These are phyloP conservation scores for Ophiostoma perfectum DNA, from an alignment of 2,329 filamentous ascomycete genomes.

Conservation along the genomic window DNA sequence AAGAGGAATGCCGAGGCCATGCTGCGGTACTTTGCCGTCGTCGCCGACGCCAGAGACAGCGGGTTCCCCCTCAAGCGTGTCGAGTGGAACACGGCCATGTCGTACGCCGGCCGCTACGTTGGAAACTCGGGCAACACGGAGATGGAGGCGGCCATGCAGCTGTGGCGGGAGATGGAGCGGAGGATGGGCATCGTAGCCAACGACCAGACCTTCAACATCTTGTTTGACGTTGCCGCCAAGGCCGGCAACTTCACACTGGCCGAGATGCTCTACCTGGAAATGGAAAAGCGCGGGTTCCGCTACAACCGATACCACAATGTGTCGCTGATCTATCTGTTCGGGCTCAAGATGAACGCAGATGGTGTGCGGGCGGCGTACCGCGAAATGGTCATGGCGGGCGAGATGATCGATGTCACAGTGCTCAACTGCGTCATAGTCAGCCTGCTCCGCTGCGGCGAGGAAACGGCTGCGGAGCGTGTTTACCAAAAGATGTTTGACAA, in stretches of 20 bases:
- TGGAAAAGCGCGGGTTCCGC: conserved; percentile 60
- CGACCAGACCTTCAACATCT: conserved; percentile 83
- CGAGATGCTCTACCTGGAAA: conserved; percentile 78
- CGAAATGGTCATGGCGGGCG: conserved; percentile 75
- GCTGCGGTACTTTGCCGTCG: conserved; percentile 74
- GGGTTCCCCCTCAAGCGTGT: conserved; percentile 59
- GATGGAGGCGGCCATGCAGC: conserved; percentile 61
- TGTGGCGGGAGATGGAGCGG: conserved; percentile 90
- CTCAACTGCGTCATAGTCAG: conserved; percentile 82
- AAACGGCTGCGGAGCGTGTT: conserved; percentile 68
- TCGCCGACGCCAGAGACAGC: conserved; percentile 76
- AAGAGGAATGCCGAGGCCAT: conserved; percentile 56
- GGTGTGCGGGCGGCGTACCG: conserved; percentile 72
- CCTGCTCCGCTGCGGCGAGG: conserved; percentile 70
- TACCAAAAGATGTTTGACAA: conserved; percentile 77
- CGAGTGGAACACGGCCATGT: conserved; percentile 82
- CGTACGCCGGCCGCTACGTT: conserved; percentile 70
- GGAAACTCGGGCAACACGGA: conserved; percentile 53
- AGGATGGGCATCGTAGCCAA: conserved; percentile 59
- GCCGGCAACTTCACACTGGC: conserved; percentile 77
- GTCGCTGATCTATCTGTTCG: conserved; percentile 77
- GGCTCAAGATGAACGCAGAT: conserved; percentile 65
- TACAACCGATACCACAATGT: conserved; percentile 78
- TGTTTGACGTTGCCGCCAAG: conserved; percentile 85
- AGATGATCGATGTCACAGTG: conserved; percentile 81